Percentiles rank a stretch among this genome's conserved stretches.
These are phyloP conservation scores for Polytolypa hystricis DNA, from an alignment of 2,329 filamentous ascomycete species.

Conservation along the genomic window DNA sequence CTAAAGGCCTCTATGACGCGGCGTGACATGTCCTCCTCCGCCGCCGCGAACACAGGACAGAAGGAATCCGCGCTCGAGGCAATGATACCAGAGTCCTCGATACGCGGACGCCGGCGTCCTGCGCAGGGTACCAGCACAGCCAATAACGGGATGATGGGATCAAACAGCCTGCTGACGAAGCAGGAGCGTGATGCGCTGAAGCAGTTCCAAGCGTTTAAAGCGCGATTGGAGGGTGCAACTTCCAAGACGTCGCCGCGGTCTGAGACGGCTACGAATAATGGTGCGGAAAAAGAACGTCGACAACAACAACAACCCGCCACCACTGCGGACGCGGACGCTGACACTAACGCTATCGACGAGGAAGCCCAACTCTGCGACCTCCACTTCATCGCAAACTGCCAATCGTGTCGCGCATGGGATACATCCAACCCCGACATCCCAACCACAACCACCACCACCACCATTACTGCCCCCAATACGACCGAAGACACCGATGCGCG, in stretches of 20 bases:
- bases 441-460: neutral
- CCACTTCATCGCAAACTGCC: slow-evolving; percentile 91
- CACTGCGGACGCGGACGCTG: slow-evolving; percentile 4
- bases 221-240: slow-evolving; percentile 51
- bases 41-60: slow-evolving; percentile 21
- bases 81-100: slow-evolving; percentile 38
- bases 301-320: neutral
- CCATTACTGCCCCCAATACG: slow-evolving; percentile 18
- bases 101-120: slow-evolving; percentile 36
- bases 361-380: slow-evolving; percentile 76
- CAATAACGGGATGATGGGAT: slow-evolving; percentile 31
- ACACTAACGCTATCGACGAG: slow-evolving; percentile 33
- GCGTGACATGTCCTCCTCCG: slow-evolving; percentile 20
- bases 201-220: slow-evolving; percentile 67
- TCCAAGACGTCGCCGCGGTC: neutral
- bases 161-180: slow-evolving; percentile 32
- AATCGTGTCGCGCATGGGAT: slow-evolving; percentile 82
- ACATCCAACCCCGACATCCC: slow-evolving; percentile 25
- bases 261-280: too few species aligned
- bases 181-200: slow-evolving; percentile 56
- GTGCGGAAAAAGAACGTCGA: too few species aligned
- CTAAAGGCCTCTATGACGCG: slow-evolving; percentile 40
- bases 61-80: slow-evolving; percentile 38
- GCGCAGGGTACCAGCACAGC: slow-evolving; percentile 20
- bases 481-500: slow-evolving; percentile 39